These are phyloP conservation scores for Leccinum truebloodii DNA, from an alignment of 768 basidiomycete genomes.

Conservation along the genomic window DNA sequence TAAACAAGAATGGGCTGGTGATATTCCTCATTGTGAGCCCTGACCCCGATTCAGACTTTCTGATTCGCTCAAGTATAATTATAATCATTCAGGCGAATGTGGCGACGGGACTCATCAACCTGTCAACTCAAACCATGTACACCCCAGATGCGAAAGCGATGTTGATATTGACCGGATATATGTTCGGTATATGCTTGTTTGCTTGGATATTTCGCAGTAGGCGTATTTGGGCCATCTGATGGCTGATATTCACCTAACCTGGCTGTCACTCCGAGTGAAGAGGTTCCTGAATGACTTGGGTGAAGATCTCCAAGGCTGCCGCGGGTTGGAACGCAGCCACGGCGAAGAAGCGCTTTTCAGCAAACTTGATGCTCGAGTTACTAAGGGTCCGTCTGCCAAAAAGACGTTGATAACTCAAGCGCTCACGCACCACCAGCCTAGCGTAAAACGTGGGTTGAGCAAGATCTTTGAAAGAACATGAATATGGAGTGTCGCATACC, in stretches of 20 bases:
- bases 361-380: background rate
- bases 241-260: background rate
- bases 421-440: too few relatives aligned
- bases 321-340: slow-evolving; percentile 62
- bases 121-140: slow-evolving; percentile 83
- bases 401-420: too few relatives aligned
- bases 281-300: slow-evolving; percentile 53
- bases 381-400: too few relatives aligned
- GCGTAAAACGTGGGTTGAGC: too few relatives aligned
- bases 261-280: slow-evolving; percentile 48
- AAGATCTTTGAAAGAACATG: too few relatives aligned
- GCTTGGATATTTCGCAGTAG: slow-evolving; percentile 57
- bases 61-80: background rate
- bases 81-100: slow-evolving; percentile 70
- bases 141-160: slow-evolving; percentile 56
- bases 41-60: background rate
- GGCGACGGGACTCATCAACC: slow-evolving; percentile 80
- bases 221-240: slow-evolving; percentile 36
- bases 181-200: slow-evolving; percentile 52
- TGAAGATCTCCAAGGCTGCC: slow-evolving; percentile 58
- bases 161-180: slow-evolving; percentile 62
- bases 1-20: slow-evolving; percentile 78
- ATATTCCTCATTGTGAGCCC: slow-evolving; percentile 79
- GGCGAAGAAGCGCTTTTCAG: slow-evolving; percentile 20
- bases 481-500: too few relatives aligned